Evolutionary conservation across 345 rosid genomes (phyloP).

Genomic region (Hirschfeldia incana): DNA sequence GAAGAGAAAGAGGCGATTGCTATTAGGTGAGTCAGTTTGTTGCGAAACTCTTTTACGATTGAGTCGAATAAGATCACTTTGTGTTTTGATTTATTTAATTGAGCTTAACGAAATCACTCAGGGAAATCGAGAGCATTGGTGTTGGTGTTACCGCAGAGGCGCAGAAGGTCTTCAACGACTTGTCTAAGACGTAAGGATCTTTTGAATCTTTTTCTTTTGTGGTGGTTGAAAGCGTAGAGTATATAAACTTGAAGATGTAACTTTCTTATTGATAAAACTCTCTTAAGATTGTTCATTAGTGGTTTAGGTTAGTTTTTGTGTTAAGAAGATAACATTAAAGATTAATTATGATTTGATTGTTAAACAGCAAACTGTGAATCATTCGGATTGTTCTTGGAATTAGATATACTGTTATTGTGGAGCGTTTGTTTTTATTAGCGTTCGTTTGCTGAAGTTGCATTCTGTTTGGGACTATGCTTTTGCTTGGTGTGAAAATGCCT

Average conservation of each 20-base stretch:
- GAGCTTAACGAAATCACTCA: slow-evolving; percentile 44
- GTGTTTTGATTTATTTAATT: slow-evolving; percentile 35
- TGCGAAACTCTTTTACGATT: background rate
- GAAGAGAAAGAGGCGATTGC: slow-evolving; percentile 60
- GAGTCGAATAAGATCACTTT: slow-evolving; percentile 11
- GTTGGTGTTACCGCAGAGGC: slow-evolving; percentile 85
- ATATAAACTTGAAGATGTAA: too few relatives aligned
- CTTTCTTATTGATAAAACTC: too few relatives aligned
- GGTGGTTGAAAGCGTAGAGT: background rate
- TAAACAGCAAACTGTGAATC: background rate
- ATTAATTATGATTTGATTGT: background rate
- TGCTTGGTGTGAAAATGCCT: background rate
- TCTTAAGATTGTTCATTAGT: too few relatives aligned
- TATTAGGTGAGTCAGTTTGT: slow-evolving; percentile 61
- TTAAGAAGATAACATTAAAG: background rate
- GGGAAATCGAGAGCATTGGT: slow-evolving; percentile 78
- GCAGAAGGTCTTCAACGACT: slow-evolving; percentile 69
- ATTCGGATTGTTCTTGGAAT: background rate
- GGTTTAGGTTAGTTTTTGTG: slow-evolving; percentile 12
- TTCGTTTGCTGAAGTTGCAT: background rate
- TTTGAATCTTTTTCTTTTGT: background rate
- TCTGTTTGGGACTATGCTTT: background rate
- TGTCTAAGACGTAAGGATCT: slow-evolving; percentile 56
- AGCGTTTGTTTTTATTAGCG: background rate
- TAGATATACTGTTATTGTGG: background rate